These are phyloP conservation scores for Begonia peltatifolia DNA, from an alignment of 306 rosid species.

Conservation along the genomic window DNA sequence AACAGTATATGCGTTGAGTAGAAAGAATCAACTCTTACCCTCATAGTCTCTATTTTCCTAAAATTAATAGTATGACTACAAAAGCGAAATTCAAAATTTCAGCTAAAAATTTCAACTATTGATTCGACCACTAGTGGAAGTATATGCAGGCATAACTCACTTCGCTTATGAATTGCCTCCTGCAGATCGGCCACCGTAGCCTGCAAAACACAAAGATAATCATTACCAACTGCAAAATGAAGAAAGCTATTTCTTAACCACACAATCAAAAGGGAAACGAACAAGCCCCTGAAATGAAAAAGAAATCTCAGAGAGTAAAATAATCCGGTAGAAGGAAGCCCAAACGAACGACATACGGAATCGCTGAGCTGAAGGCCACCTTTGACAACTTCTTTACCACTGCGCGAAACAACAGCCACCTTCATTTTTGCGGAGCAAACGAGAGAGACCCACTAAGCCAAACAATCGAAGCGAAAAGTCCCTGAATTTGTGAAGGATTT, in stretches of 20 bases:
- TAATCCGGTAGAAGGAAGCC: too few relatives aligned
- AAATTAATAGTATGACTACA: not conserved
- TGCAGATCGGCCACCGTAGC: constrained; percentile 94
- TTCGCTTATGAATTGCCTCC: constrained; percentile 61
- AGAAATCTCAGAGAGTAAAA: too few relatives aligned
- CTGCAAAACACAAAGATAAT: constrained; percentile 21
- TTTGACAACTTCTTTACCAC: constrained; percentile 66
- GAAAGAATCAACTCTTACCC: too few relatives aligned
- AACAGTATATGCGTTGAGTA: too few relatives aligned
- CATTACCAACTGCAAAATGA: not conserved
- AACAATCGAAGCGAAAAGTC: constrained; percentile 12
- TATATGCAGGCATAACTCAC: constrained; percentile 30
- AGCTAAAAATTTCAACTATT: not conserved
- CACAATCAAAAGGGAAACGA: not conserved
- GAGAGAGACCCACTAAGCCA: constrained; percentile 17
- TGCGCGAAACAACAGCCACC: constrained; percentile 62
- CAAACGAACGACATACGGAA: constrained; percentile 37
- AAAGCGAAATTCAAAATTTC: not conserved
- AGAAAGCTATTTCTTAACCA: not conserved
- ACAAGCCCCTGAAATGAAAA: not conserved
- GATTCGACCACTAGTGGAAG: constrained; percentile 13
- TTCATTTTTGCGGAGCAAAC: constrained; percentile 38
- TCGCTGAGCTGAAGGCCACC: constrained; percentile 68
- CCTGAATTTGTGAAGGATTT: constrained; percentile 2
- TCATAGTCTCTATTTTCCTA: not conserved